Percentiles rank a stretch among this genome's conserved stretches.
phyloP scores from a whole-genome alignment of 2,329 filamentous ascomycete genomes.

The Pezicula radicicola region DNA sequence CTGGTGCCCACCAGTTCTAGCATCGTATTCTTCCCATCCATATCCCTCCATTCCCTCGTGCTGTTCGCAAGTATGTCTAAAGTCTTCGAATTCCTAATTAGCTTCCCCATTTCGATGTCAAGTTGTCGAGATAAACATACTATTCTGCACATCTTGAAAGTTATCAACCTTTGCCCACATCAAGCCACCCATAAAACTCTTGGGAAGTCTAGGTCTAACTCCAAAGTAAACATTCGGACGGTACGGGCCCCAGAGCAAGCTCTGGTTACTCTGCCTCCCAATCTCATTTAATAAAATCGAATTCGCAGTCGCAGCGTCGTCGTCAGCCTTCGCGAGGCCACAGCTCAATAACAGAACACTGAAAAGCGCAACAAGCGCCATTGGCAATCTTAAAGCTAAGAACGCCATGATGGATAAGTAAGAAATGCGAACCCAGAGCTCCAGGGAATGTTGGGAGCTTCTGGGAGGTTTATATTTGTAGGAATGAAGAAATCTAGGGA shows the following conservation, averaged over 20 bases:
- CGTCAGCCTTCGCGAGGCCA: conserved; percentile 8
- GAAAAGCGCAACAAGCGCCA: background rate
- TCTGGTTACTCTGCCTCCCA: conserved; percentile 62
- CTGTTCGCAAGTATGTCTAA: conserved; percentile 95
- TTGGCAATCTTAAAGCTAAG: conserved; percentile 7
- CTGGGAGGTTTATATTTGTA: background rate
- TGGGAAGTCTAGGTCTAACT: conserved; percentile 74
- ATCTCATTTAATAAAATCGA: conserved; percentile 31
- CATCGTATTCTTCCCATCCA: conserved; percentile 97
- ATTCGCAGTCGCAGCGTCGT: conserved; percentile 20
- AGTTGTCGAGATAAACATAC: conserved; percentile 45
- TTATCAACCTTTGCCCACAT: conserved; percentile 87
- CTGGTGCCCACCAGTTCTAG: conserved; percentile 80
- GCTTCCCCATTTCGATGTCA: conserved; percentile 16
- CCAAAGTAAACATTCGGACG: conserved; percentile 94
- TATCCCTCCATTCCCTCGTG: conserved; percentile 92
- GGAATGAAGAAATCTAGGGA: conserved; percentile 3
- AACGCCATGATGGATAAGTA: conserved; percentile 18
- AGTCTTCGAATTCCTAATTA: conserved; percentile 49
- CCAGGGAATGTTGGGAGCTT: conserved; percentile 15
- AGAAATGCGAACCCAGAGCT: conserved; percentile 16
- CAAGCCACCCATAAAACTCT: conserved; percentile 77
- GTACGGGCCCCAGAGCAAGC: conserved; percentile 94
- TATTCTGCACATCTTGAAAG: conserved; percentile 70
- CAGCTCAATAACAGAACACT: conserved; percentile 1